These are phyloP conservation scores for Didymella exigua DNA, from an alignment of 2,329 filamentous ascomycete genomes.

Conservation along the genomic window DNA sequence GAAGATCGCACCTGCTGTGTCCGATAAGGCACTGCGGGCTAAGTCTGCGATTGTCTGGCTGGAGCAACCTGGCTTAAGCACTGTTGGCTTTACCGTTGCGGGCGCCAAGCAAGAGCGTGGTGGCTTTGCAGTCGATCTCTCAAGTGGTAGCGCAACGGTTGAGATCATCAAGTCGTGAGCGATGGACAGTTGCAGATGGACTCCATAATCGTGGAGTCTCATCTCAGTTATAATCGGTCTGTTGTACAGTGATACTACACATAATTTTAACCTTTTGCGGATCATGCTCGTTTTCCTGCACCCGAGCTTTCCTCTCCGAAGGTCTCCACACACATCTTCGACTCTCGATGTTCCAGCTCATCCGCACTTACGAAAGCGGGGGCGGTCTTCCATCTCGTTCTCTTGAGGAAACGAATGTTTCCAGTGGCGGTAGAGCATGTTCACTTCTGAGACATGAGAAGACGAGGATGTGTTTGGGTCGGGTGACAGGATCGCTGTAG, in stretches of 20 bases:
- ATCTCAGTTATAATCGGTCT: neutral
- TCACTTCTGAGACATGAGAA: constrained; percentile 23
- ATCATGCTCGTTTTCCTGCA: neutral
- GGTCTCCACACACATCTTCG: neutral
- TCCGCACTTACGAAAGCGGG: neutral
- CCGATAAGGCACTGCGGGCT: constrained; percentile 18
- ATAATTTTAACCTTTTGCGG: neutral
- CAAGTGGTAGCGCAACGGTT: constrained; percentile 16
- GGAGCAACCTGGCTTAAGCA: constrained; percentile 15
- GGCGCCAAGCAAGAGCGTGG: constrained; percentile 19
- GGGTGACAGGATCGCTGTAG: neutral
- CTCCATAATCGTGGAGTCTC: too few relatives aligned
- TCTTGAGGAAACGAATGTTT: neutral
- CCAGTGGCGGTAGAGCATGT: neutral
- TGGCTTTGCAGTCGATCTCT: constrained; percentile 26
- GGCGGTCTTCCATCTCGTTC: neutral
- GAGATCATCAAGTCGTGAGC: constrained; percentile 14
- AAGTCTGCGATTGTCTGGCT: constrained; percentile 28
- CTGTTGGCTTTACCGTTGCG: constrained; percentile 14
- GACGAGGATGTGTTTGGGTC: neutral
- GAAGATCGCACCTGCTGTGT: constrained; percentile 15
- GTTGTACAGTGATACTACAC: neutral
- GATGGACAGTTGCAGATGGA: neutral
- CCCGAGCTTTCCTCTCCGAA: neutral
- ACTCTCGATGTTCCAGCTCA: neutral